phyloP scores from a whole-genome alignment of 441 rosid genomes.

The Euphorbia corollata region DNA sequence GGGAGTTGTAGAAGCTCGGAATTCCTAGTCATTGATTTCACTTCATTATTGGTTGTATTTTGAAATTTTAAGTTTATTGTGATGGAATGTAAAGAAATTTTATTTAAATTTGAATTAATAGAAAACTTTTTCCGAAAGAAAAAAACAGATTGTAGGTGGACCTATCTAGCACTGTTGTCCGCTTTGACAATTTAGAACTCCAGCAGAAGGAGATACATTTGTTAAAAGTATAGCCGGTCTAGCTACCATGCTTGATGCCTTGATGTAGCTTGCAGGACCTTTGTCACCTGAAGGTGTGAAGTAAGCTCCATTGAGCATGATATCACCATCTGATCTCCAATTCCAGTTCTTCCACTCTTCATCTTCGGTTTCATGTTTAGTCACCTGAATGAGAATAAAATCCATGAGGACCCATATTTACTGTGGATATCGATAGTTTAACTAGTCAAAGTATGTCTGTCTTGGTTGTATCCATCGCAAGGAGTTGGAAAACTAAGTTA shows the following conservation, averaged over 20 bases:
- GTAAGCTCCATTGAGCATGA: constrained; percentile 68
- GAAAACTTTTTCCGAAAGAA: background rate
- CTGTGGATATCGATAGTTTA: background rate
- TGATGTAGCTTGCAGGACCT: constrained; percentile 56
- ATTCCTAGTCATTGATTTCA: constrained; percentile 10
- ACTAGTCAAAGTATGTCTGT: constrained; percentile 3
- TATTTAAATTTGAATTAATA: background rate
- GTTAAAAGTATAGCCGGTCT: constrained; percentile 53
- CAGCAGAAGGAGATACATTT: constrained; percentile 52
- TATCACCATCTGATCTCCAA: constrained; percentile 83
- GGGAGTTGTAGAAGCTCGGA: constrained; percentile 16
- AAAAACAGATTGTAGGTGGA: constrained; percentile 1
- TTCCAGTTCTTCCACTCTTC: constrained; percentile 63
- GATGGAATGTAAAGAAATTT: background rate
- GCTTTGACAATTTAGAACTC: constrained; percentile 52
- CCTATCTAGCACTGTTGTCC: constrained; percentile 34
- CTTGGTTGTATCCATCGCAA: background rate
- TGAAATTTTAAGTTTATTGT: background rate
- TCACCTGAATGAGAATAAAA: constrained; percentile 41
- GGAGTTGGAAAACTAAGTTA: background rate
- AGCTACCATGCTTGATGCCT: constrained; percentile 78
- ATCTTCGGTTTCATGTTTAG: constrained; percentile 47
- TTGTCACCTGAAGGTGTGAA: constrained; percentile 71
- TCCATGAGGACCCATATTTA: background rate
- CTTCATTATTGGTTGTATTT: constrained; percentile 1